A percentile compares a stretch with the other conserved stretches of the same genome.
Evolutionary conservation across 768 basidiomycete genomes (phyloP).

Genomic region (Tricholoma hemisulphureum): DNA sequence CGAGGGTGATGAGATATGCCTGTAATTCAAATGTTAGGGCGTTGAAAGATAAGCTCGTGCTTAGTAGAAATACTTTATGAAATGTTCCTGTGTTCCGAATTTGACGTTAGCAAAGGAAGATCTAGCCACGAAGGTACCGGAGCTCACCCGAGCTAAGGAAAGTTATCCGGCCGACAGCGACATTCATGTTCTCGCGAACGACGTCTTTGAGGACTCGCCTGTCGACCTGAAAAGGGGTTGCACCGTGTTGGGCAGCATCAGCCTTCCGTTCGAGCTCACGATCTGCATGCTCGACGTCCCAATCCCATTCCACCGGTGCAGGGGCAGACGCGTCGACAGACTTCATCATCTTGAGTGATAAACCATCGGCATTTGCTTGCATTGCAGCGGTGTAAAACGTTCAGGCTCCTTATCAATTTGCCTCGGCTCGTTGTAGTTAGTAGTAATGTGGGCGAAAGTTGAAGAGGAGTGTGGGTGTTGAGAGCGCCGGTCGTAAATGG

Average conservation of each 20-base stretch:
- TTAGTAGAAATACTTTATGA: constrained; percentile 58
- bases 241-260: constrained; percentile 60
- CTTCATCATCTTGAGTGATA: constrained; percentile 15
- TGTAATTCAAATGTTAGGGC: constrained; percentile 25
- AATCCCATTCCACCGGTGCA: constrained; percentile 59
- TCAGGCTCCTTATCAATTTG: neutral
- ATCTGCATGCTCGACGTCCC: constrained; percentile 72
- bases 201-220: constrained; percentile 73
- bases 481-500: neutral
- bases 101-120: constrained; percentile 5
- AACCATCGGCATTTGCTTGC: constrained; percentile 30
- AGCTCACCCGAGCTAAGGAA: constrained; percentile 74
- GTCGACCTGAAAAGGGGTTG: constrained; percentile 73
- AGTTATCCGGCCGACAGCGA: constrained; percentile 64
- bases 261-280: constrained; percentile 60
- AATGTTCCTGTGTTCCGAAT: constrained; percentile 66
- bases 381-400: constrained; percentile 22
- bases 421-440: no score
- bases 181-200: constrained; percentile 65
- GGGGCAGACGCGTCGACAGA: constrained; percentile 2
- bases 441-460: neutral
- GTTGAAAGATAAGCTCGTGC: neutral
- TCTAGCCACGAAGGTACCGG: constrained; percentile 12
- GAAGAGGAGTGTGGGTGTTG: neutral
- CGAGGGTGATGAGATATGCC: constrained; percentile 76